Conservation (phyloP, 805 yeast species). For the Brettanomyces sp. region DNA sequence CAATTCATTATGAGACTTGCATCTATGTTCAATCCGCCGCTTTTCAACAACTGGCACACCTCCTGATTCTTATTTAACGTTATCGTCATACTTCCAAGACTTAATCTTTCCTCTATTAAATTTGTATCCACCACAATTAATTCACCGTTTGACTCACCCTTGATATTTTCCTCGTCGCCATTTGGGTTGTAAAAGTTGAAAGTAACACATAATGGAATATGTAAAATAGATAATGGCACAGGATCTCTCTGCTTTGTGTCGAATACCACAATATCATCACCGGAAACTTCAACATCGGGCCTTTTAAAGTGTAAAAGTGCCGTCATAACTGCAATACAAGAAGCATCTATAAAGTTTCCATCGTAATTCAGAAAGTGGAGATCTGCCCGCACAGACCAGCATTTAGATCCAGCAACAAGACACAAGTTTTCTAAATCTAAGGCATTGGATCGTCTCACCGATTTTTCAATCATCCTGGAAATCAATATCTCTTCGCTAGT, state of each 20-base stretch:
- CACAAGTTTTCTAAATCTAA: conserved; percentile 85
- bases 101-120: conserved; percentile 61
- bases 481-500: conserved; percentile 77
- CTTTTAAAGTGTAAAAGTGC: conserved; percentile 75
- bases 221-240: conserved; percentile 74
- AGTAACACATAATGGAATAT: conserved; percentile 83
- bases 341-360: conserved; percentile 87
- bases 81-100: conserved; percentile 74
- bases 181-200: conserved; percentile 75
- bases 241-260: conserved; percentile 75
- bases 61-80: conserved; percentile 88
- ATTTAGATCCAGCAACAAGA: conserved; percentile 80
- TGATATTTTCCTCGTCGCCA: conserved; percentile 58
- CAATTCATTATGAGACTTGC: conserved; percentile 61
- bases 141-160: conserved; percentile 54
- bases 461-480: conserved; percentile 79
- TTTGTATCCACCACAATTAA: conserved; percentile 68
- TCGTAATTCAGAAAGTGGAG: conserved; percentile 83
- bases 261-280: conserved; percentile 55
- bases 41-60: conserved; percentile 79
- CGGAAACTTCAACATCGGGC: conserved; percentile 65
- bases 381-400: conserved; percentile 89
- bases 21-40: conserved; percentile 83
- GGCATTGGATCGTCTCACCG: conserved; percentile 84
- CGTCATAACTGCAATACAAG: conserved; percentile 84